Evolutionary conservation across 768 basidiomycete genomes (phyloP).

Genomic region (Russula compacta): DNA sequence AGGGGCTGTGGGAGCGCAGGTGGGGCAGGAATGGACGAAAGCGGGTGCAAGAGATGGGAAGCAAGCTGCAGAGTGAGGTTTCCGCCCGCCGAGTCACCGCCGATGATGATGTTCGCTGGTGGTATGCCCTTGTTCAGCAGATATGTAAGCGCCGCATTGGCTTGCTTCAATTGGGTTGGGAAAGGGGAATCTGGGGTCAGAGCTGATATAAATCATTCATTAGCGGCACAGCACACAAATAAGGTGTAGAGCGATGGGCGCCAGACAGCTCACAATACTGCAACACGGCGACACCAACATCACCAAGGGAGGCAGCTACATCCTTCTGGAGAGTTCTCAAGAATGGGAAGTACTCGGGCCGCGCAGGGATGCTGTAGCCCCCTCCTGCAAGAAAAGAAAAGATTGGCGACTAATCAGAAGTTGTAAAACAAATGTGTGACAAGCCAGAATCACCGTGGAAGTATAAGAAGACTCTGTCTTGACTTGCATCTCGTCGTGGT

Average conservation of each 20-base stretch:
- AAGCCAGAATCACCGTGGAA: neutral
- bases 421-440: too few species aligned
- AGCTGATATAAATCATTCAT: neutral
- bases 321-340: neutral
- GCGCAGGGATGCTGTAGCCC: neutral
- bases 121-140: slow-evolving; percentile 18
- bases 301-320: neutral
- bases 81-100: slow-evolving; percentile 21
- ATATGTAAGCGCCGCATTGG: slow-evolving; percentile 11
- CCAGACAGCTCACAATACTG: slow-evolving; percentile 1
- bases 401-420: neutral
- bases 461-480: neutral
- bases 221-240: neutral
- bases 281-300: neutral
- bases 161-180: slow-evolving; percentile 20
- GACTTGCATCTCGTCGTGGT: slow-evolving; percentile 1
- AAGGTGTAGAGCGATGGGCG: neutral
- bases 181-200: slow-evolving; percentile 5
- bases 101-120: slow-evolving; percentile 16
- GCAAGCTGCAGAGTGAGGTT: slow-evolving; percentile 20
- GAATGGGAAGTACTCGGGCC: neutral
- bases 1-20: neutral
- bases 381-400: slow-evolving; percentile 6
- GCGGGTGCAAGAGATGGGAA: slow-evolving; percentile 18
- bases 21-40: slow-evolving; percentile 7